Evolutionary conservation across 169 alveolate species (phyloP), one percentile per base, ranked within the genome.

Genomic region (Plasmodium reichenowi): DNA sequence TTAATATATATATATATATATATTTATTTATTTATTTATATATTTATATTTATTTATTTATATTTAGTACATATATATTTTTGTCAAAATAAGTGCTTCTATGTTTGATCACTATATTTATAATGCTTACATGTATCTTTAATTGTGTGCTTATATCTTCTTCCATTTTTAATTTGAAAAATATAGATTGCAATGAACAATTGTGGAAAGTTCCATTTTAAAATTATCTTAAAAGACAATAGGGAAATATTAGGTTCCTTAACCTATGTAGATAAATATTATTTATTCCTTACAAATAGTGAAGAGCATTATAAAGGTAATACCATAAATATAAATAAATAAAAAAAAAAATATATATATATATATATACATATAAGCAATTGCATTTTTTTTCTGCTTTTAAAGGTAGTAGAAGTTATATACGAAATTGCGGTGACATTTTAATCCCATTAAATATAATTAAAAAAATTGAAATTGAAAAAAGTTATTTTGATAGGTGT

Each of bases 241-340:
- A 67, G 91, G 48, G 85, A 83, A 38, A 67, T 83, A 54, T 83
- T 17, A 29, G 91, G 91, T 8, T 56, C 85, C 15, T 45, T 83
- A 62, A 62, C 58, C n/a, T 83, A 83, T 68, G 64, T 83, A 17
- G 91, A 83, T 62, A 70, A 70, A 54, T 20, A 70, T 60, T 43
- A 58, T 68, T 68, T 83, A 70, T 83, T 83, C 24, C 91, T 83
- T 29, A 68, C 64, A 3, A 12, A 45, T 45, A 52, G 91, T 48
- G 91, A 83, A 20, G 91, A 83, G 54, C 91, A 43, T 7, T 83
- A 83, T 29, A 45, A 26, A 83, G 91, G 91, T 83, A 83, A 32
- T 32, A 32, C 8, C 45, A 32, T 32, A 45, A 5, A 70, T 50
- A 20, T 38, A 26, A 20, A 13, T 76, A 8, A 22, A 13, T 45